These are phyloP conservation scores for Epichloe baconii DNA, from an alignment of 2,329 filamentous ascomycete species.

Conservation along the genomic window DNA sequence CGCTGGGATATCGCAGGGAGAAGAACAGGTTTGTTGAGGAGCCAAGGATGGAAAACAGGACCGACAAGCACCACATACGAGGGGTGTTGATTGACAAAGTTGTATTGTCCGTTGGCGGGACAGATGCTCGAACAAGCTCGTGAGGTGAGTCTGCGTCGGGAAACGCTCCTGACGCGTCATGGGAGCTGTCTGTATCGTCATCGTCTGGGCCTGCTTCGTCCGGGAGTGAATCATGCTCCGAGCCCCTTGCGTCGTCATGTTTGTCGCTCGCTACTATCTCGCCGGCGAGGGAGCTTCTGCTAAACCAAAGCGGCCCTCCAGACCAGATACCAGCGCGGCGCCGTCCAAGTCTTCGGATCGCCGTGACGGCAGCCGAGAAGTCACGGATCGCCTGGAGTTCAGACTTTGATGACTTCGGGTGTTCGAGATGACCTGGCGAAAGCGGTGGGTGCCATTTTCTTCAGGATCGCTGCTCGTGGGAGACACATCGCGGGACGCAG, in stretches of 20 bases:
- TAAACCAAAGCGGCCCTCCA: slow-evolving; percentile 41
- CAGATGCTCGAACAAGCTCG: slow-evolving; percentile 67
- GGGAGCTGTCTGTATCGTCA: slow-evolving; percentile 23
- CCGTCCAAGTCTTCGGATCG: slow-evolving; percentile 38
- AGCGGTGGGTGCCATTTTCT: slow-evolving; percentile 18
- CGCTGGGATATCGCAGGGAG: slow-evolving; percentile 78
- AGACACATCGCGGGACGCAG: slow-evolving; percentile 21
- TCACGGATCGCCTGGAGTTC: slow-evolving; percentile 18
- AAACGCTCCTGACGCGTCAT: slow-evolving; percentile 32
- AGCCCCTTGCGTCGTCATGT: slow-evolving; percentile 20
- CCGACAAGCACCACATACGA: slow-evolving; percentile 75
- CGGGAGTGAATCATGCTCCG: slow-evolving; percentile 20
- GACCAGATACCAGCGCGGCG: slow-evolving; percentile 36
- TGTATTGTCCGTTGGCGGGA: slow-evolving; percentile 61
- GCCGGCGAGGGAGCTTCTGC: slow-evolving; percentile 32
- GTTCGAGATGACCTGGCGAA: slow-evolving; percentile 22
- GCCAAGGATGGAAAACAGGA: slow-evolving; percentile 66
- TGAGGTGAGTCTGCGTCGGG: slow-evolving; percentile 62
- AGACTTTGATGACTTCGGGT: slow-evolving; percentile 16
- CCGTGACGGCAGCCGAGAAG: slow-evolving; percentile 20
- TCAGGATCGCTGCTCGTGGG: slow-evolving; percentile 22
- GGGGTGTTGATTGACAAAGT: slow-evolving; percentile 75
- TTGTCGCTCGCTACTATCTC: slow-evolving; percentile 31
- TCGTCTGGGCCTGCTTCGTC: slow-evolving; percentile 5
- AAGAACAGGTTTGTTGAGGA: slow-evolving; percentile 83